phyloP scores from a whole-genome alignment of 1,284 basidiomycete species.

The Kalmanozyma brasiliensis region DNA sequence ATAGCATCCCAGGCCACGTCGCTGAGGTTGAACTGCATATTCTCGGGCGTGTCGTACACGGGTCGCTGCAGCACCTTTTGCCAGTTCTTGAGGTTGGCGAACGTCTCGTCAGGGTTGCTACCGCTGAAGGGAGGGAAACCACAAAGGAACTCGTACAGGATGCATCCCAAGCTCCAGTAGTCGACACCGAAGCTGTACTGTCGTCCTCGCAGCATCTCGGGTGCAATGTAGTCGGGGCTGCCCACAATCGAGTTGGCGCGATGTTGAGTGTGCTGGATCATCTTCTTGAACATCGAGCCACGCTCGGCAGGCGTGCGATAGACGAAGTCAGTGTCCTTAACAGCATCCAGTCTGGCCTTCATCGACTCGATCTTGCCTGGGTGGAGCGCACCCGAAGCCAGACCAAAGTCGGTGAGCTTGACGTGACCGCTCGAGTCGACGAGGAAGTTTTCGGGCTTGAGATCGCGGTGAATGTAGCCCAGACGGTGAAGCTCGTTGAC shows the following conservation, averaged over 20 bases:
- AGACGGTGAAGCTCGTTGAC: conserved; percentile 65
- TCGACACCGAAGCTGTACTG: conserved; percentile 96
- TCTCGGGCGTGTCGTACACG: conserved; percentile 94
- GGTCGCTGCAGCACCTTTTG: conserved; percentile 85
- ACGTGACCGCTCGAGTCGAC: conserved; percentile 96
- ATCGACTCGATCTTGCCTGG: conserved; percentile 94
- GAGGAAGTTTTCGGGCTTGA: conserved; percentile 99
- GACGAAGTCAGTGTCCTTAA: conserved; percentile 90
- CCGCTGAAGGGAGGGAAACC: conserved; percentile 96
- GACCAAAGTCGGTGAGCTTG: conserved; percentile 97
- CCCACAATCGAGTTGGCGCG: conserved; percentile 99
- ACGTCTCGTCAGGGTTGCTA: conserved; percentile 94
- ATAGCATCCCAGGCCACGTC: conserved; percentile 97
- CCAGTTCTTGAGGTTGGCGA: conserved; percentile 99
- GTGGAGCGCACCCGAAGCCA: conserved; percentile 95
- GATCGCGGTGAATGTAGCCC: conserved; percentile 79
- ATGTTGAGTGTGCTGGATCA: conserved; percentile 84
- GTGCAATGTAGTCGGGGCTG: conserved; percentile 86
- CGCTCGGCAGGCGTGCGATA: conserved; percentile 93
- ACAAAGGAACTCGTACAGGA: conserved; percentile 91
- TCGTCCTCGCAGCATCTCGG: conserved; percentile 91
- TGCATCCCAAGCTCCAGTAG: conserved; percentile 98
- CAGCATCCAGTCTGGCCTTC: conserved; percentile 94
- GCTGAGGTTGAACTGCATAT: conserved; percentile 94
- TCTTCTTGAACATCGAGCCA: conserved; percentile 91